Evolutionary conservation across 2,329 filamentous ascomycete species (phyloP), one percentile per base, ranked within the genome.

Genomic region (Botrytis hyacinthi): DNA sequence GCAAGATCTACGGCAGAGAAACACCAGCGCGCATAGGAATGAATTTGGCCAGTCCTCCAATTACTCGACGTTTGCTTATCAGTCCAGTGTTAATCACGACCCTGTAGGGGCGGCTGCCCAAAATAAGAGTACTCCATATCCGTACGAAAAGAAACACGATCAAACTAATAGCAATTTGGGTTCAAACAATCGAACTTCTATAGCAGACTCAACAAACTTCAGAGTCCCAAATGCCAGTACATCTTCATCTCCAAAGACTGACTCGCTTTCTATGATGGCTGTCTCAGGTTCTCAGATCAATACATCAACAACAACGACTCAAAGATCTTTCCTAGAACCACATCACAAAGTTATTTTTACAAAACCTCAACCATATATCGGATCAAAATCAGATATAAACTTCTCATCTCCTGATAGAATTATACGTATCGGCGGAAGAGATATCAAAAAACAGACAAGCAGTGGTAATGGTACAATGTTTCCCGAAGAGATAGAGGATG

Each of bases 401-500:
- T 12, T 40, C 4, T 37, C 51, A 32, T 65, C 48, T 65, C 18
- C 32, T 18, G 46, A 65, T 29, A 51, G 7, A 37, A 29, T 37
- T 59, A 22, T 65, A 1, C n/a, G 57, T 32, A 40, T 73, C 10
- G 40, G 65, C 6, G 18, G 51, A 42, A 18, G 35, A 70, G 20
- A 35, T 37, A n/a, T 20, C 20, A 57, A 62, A 35, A 62, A 18
- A 29, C 18, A 35, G n/a, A 35, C 18, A 4, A 32, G 54, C 14
- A 44, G 32, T 44, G 37, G 35, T 57, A 14, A 26, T n/a, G 32
- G 16, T 4, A 37, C 9, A 10, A 63, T 6, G 20, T 29, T 29
- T 51, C 60, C 44, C 18, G 72, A 73, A 37, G 57, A 61, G n/a
- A 44, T 63, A 61, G 72, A 71, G 42, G 72, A 73, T 71, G 66